These are phyloP conservation scores for Haematococcus sp. DNA, from an alignment of 139 green algal genomes.

Conservation along the genomic window DNA sequence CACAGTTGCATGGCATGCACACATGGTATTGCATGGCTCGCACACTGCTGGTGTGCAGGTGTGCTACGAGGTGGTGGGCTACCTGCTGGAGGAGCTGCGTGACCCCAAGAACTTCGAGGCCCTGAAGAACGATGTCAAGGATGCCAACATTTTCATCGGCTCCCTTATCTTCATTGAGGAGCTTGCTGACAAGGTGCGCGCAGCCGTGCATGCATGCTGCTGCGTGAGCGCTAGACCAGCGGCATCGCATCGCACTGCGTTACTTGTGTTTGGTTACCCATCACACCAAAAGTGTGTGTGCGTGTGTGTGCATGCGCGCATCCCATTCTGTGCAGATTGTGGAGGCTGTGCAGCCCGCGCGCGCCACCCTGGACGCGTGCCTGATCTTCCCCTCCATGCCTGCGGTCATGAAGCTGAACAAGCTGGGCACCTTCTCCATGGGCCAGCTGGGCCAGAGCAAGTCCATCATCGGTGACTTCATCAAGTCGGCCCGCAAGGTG, in stretches of 20 bases:
- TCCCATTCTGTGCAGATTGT: constrained; percentile 66
- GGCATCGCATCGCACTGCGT: no score
- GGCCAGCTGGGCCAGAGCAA: constrained; percentile 94
- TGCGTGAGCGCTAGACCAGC: background rate
- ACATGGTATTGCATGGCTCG: no score
- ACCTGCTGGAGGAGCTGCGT: constrained; percentile 97
- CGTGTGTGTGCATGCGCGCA: no score
- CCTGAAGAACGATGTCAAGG: constrained; percentile 88
- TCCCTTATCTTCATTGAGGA: constrained; percentile 99
- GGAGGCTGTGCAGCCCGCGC: constrained; percentile 71
- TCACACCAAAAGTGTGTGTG: no score
- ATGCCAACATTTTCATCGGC: constrained; percentile 98
- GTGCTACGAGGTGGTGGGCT: constrained; percentile 95
- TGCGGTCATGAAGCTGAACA: constrained; percentile 98
- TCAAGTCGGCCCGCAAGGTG: constrained; percentile 69
- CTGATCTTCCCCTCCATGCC: constrained; percentile 99
- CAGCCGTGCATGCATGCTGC: background rate
- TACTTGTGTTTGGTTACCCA: background rate
- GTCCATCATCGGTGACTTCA: constrained; percentile 93
- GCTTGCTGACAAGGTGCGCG: constrained; percentile 91
- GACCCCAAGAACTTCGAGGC: constrained; percentile 82
- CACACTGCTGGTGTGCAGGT: constrained; percentile 48
- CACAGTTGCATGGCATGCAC: no score
- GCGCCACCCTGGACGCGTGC: constrained; percentile 89
- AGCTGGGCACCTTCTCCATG: constrained; percentile 98